Evolutionary conservation across 225 moss, liverwort and hornwort genomes (phyloP), one percentile per base, ranked within the genome.

Genomic region (Sphagnum tenellum): DNA sequence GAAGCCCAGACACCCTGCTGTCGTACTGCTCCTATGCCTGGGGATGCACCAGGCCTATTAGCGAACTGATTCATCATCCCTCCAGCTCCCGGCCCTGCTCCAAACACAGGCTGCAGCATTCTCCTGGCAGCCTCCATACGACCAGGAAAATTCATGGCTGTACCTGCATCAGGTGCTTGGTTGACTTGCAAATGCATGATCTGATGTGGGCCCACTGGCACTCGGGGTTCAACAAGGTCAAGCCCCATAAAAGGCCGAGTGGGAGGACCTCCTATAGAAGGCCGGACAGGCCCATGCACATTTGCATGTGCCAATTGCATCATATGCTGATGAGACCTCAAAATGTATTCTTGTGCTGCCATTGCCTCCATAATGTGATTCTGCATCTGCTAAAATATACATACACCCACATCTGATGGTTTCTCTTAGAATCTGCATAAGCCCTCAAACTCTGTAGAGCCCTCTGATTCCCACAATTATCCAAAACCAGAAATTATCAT

Each of bases 231-330:
- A 53, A 79, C 66, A 72, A 78, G 81, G 49, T 89, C 94, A 51
- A 86, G 74, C 47, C 84, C 76, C 70, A 87, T 71, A 66, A 80
- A 68, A 47, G 94, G 83, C 60, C 80, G 83, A 66, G 86, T 78
- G 0, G 59, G 65, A 63, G 77, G 76, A 56, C 81, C 77, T 72
- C 61, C 73, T 67, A 87, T 49, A 12, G 87, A 75, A 67, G 87
- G 68, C 61, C 89, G 77, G 64, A 83, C 77, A 56, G 82, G 83
- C 55, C 79, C 85, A 62, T 66, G 76, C 29, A 76, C 77, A 48
- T 75, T 82, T 58, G 71, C 88, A 67, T 87, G 90, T 3, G 76
- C 79, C 61, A 89, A 62, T 74, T 89, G 94, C 75, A 89, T 74
- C 78, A 85, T 76, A 73, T 82, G 82, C 11, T 81, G 85, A 63